Evolutionary conservation across 352 stramenopile genomes (phyloP), one percentile per base, ranked within the genome.

Genomic region (Plasmopara viticola): DNA sequence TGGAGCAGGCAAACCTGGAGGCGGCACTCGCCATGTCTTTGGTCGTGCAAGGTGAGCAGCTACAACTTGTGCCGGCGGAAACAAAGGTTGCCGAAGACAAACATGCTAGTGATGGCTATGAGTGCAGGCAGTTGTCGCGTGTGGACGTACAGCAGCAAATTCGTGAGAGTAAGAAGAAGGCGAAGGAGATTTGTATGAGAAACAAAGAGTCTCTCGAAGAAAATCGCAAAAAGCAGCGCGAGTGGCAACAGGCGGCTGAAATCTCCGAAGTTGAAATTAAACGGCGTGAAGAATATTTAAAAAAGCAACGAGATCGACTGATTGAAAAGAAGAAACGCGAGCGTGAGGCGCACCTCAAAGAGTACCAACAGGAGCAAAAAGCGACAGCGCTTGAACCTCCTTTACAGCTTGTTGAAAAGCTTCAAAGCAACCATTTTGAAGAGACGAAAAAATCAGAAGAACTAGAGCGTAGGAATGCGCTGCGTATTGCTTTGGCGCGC

Each of bases 321-420:
- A 59, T 93, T n/a, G 75, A 84, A 47, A 90, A 90, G 66, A 90
- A 90, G 72, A 79, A 83, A 51, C 72, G 76, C 29, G 74, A 93
- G 64, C 71, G 82, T 17, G 74, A 90, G 53, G 38, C 40, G 14
- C 69, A 87, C 42, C 61, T 92, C n/a, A 83, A 87, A 50, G 74
- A 85, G 51, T 92, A 78, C 59, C 71, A 82, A 12, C 68, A 87
- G 30, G 76, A 90, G 60, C 70, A 86, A 30, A 90, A 90, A 37
- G 68, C 65, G 40, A 79, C 58, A 14, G 68, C 72, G 3, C 63
- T 73, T 0, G 79, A 90, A 53, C 72, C 75, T 51, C 74, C 78
- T 17, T 49, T 70, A 9, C 70, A 86, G 43, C 67, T 88, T 13
- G 62, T 67, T 5, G 72, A 88, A 40, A 87, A 89, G 34, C 64